Conservation (phyloP, 148 eudicot genomes). For the Tetragonia tetragonoides region DNA sequence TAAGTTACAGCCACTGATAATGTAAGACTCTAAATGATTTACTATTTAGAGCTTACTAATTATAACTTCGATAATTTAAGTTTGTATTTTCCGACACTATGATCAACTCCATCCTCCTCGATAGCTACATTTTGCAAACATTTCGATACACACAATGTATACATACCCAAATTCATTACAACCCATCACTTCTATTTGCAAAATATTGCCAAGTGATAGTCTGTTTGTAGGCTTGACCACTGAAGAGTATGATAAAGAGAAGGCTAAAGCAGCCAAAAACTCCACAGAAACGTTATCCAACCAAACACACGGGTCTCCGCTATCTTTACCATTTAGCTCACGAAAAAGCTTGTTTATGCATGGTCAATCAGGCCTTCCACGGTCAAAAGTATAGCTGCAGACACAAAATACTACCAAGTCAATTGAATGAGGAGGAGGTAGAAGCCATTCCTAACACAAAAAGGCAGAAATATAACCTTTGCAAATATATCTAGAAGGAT, state of each 20-base stretch:
- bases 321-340: background rate
- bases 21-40: too few species aligned
- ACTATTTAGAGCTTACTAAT: too few species aligned
- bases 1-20: too few species aligned
- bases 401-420: background rate
- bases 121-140: background rate
- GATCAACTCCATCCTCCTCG: background rate
- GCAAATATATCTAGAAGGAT: too few species aligned
- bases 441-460: background rate
- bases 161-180: background rate
- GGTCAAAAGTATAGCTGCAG: slow-evolving; percentile 11
- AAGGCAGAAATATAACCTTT: background rate
- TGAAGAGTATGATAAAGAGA: too few species aligned
- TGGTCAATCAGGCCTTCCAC: slow-evolving; percentile 6
- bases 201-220: background rate
- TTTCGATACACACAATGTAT: background rate
- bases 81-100: background rate
- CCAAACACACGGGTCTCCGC: background rate
- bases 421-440: background rate
- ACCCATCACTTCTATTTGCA: background rate
- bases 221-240: too few species aligned
- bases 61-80: too few species aligned
- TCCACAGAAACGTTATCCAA: background rate
- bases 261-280: background rate
- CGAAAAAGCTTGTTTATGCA: background rate